phyloP scores from a whole-genome alignment of 441 rosid genomes.

The Biscutella laevigata region DNA sequence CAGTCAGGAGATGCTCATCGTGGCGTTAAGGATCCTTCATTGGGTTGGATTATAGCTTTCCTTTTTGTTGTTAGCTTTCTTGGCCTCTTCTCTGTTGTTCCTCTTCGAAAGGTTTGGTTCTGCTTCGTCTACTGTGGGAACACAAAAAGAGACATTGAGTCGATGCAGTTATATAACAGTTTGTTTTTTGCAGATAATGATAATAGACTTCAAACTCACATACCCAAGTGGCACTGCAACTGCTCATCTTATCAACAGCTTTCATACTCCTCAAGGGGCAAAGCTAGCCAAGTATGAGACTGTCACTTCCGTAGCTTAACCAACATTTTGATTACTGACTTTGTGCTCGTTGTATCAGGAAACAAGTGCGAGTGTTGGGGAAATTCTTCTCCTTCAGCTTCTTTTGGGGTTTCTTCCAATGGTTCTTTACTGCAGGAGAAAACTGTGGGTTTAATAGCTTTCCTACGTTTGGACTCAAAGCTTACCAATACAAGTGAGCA shows the following conservation, averaged over 20 bases:
- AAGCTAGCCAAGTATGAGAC: slow-evolving; percentile 57
- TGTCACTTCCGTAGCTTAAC: neutral
- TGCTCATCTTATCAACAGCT: slow-evolving; percentile 85
- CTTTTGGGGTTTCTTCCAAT: slow-evolving; percentile 69
- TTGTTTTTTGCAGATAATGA: slow-evolving; percentile 48
- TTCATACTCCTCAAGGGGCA: slow-evolving; percentile 90
- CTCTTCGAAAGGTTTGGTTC: slow-evolving; percentile 57
- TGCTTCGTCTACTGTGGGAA: neutral
- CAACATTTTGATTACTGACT: neutral
- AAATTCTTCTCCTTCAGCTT: slow-evolving; percentile 53
- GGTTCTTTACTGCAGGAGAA: slow-evolving; percentile 63
- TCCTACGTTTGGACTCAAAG: slow-evolving; percentile 74
- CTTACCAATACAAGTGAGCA: slow-evolving; percentile 41
- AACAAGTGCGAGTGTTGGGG: slow-evolving; percentile 59
- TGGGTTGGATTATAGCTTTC: slow-evolving; percentile 75
- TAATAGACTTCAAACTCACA: slow-evolving; percentile 65
- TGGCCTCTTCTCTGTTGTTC: slow-evolving; percentile 74
- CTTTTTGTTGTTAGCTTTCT: slow-evolving; percentile 77
- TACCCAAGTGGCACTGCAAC: slow-evolving; percentile 93
- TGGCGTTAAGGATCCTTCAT: slow-evolving; percentile 50
- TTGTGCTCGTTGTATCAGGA: slow-evolving; percentile 34
- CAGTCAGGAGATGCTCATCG: slow-evolving; percentile 41
- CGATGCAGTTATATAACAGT: neutral
- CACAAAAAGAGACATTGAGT: neutral
- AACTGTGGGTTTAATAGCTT: slow-evolving; percentile 67